Evolutionary conservation across 495 filamentous ascomycete genomes (phyloP).

Genomic region (Bacidia rubella): DNA sequence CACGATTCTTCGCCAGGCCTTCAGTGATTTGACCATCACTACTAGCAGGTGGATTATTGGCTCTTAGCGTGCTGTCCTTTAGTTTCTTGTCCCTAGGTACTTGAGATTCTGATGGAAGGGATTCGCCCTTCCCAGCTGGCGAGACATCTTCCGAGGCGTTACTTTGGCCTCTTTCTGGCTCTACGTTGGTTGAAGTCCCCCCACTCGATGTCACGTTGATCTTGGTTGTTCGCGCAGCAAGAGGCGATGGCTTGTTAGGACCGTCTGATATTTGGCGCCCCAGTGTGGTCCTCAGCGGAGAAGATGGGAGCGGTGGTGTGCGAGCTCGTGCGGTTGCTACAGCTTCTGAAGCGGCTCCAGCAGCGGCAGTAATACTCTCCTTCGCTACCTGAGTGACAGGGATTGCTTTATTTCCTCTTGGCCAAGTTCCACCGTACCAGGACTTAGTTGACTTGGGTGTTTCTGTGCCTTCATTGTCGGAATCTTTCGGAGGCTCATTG

Average conservation of each 20-base stretch:
- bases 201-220: constrained; percentile 33
- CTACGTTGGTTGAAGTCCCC: background rate
- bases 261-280: constrained; percentile 28
- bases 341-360: constrained; percentile 31
- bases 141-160: background rate
- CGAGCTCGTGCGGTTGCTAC: constrained; percentile 13
- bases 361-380: constrained; percentile 56
- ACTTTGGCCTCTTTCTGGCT: background rate
- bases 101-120: background rate
- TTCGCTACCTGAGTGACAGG: constrained; percentile 63
- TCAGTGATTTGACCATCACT: constrained; percentile 12
- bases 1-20: constrained; percentile 13
- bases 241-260: constrained; percentile 36
- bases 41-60: constrained; percentile 8
- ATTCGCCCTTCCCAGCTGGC: background rate
- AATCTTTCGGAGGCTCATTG: background rate
- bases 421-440: constrained; percentile 54
- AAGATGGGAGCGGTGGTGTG: constrained; percentile 8
- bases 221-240: constrained; percentile 33
- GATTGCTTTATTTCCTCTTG: constrained; percentile 49
- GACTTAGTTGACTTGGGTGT: constrained; percentile 27
- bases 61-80: constrained; percentile 9
- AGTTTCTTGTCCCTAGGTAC: background rate
- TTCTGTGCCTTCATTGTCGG: background rate
- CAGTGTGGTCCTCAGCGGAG: constrained; percentile 8